Evolutionary conservation across 2,329 filamentous ascomycete genomes (phyloP).

Genomic region (Colletotrichum lentis): DNA sequence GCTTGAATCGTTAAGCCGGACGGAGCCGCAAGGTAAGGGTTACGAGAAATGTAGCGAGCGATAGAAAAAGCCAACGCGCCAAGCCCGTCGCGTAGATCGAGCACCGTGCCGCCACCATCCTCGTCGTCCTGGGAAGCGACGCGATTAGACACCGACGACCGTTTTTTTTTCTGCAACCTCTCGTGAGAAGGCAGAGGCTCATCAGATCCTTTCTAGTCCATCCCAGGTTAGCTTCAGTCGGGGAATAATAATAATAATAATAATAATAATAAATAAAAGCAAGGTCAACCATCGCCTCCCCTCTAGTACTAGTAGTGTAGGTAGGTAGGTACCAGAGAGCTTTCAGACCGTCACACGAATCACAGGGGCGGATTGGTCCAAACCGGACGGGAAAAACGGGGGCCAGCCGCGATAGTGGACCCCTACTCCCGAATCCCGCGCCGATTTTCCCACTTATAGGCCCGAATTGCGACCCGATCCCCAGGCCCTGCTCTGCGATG

Average conservation of each 20-base stretch:
- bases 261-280: no score
- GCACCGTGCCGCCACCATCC: neutral
- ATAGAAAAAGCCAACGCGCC: neutral
- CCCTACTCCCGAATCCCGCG: conserved; percentile 32
- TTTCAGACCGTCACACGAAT: neutral
- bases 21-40: conserved; percentile 14
- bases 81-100: neutral
- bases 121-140: conserved; percentile 10
- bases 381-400: conserved; percentile 33
- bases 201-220: conserved; percentile 2
- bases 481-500: conserved; percentile 8
- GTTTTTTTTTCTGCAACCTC: no score
- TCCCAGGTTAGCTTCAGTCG: conserved; percentile 25
- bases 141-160: conserved; percentile 10
- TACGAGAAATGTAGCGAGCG: neutral
- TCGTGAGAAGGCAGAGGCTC: neutral
- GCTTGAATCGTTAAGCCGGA: neutral
- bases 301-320: no score
- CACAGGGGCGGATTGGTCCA: conserved; percentile 14
- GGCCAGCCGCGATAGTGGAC: conserved; percentile 7
- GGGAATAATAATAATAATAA: no score
- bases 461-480: conserved; percentile 35
- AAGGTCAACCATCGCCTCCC: no score
- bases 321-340: no score
- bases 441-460: conserved; percentile 17